Percentiles rank a stretch among this genome's conserved stretches.
phyloP scores from a whole-genome alignment of 2,329 filamentous ascomycete species.

The Pseudocercospora ulei region DNA sequence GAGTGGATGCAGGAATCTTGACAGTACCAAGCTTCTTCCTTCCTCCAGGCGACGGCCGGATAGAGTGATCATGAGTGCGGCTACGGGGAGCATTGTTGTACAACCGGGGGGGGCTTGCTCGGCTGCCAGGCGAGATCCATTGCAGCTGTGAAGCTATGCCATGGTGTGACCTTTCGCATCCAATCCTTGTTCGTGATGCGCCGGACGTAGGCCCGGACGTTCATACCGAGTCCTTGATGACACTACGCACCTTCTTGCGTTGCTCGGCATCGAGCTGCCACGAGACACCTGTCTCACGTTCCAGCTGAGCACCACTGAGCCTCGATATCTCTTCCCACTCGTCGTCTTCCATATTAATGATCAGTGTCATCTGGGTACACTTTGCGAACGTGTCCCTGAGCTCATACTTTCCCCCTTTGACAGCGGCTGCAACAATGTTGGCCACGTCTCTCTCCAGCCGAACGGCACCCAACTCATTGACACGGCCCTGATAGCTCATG shows the following conservation, averaged over 20 bases:
- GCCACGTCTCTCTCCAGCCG: constrained; percentile 75
- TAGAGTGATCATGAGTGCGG: background rate
- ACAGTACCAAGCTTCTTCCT: too few species aligned
- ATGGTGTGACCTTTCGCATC: too few species aligned
- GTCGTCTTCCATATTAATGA: constrained; percentile 90
- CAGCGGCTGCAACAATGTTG: constrained; percentile 59
- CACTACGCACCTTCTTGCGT: constrained; percentile 57
- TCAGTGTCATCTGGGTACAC: constrained; percentile 69
- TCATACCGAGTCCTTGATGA: constrained; percentile 21
- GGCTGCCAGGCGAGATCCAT: background rate
- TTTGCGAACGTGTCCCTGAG: constrained; percentile 67
- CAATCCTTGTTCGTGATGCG: too few species aligned
- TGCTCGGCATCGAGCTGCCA: constrained; percentile 68
- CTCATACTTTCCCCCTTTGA: constrained; percentile 60
- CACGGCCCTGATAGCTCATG: constrained; percentile 66
- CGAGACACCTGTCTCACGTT: constrained; percentile 53
- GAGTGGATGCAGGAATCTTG: background rate
- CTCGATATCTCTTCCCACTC: constrained; percentile 68
- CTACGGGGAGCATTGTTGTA: background rate
- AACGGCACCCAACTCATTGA: constrained; percentile 72
- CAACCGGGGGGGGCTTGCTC: background rate
- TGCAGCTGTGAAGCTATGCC: too few species aligned
- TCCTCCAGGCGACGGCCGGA: too few species aligned
- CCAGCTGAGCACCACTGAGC: constrained; percentile 41
- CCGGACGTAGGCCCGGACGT: too few species aligned